A percentile compares a stretch with the other conserved stretches of the same genome.
Conservation (phyloP, 495 filamentous ascomycete genomes). For the Tuber microsphaerosporum region DNA sequence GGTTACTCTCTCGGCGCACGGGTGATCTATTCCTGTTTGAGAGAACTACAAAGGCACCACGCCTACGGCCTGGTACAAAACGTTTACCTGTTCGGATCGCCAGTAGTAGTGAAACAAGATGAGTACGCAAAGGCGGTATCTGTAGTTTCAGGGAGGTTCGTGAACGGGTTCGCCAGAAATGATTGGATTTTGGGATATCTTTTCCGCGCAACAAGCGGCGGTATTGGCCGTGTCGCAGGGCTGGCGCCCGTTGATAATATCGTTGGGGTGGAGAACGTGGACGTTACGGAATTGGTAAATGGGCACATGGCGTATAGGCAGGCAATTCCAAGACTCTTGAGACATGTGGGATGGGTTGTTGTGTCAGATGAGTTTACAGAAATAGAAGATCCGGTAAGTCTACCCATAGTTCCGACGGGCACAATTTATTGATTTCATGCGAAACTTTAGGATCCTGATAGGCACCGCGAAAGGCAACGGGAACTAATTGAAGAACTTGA, state of each 20-base stretch:
- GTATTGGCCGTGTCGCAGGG: conserved; percentile 85
- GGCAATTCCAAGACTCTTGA: conserved; percentile 80
- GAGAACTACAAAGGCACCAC: conserved; percentile 77
- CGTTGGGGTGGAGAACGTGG: conserved; percentile 77
- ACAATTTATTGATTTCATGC: conserved; percentile 1
- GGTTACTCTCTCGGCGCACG: conserved; percentile 90
- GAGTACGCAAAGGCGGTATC: conserved; percentile 75
- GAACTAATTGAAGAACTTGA: conserved; percentile 96
- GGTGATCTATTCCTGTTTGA: conserved; percentile 86
- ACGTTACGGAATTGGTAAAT: conserved; percentile 76
- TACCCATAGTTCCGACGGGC: neutral
- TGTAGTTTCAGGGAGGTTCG: conserved; percentile 80
- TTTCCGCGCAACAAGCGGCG: conserved; percentile 88
- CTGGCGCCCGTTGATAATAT: conserved; percentile 71
- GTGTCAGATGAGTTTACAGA: conserved; percentile 91
- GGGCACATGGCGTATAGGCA: conserved; percentile 96
- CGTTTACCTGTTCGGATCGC: conserved; percentile 88
- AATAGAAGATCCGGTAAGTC: conserved; percentile 73
- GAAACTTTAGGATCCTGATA: conserved; percentile 63
- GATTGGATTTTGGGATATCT: conserved; percentile 98
- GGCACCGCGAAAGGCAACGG: conserved; percentile 76
- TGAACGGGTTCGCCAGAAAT: conserved; percentile 88
- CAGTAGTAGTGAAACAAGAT: conserved; percentile 83
- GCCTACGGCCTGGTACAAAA: conserved; percentile 91
- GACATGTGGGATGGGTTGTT: conserved; percentile 80